A percentile compares a stretch with the other conserved stretches of the same genome.
Conservation (phyloP, 2,329 filamentous ascomycete species). For the Hirsutella minnesotensis region DNA sequence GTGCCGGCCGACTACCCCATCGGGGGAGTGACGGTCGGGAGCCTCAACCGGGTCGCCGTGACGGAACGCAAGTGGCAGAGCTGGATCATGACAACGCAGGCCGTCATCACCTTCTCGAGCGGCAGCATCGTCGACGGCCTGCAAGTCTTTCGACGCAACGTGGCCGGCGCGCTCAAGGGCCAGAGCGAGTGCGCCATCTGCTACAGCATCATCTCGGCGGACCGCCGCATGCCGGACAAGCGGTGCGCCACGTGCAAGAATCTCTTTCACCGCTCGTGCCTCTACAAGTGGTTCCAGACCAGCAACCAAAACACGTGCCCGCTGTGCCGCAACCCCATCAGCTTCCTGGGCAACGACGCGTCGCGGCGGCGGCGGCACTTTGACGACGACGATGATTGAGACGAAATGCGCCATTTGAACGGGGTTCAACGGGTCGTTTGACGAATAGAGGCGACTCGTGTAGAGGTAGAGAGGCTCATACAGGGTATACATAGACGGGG, state of each 20-base stretch:
- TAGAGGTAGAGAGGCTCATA: too few species aligned
- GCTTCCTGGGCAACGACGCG: constrained; percentile 35
- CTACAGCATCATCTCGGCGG: constrained; percentile 83
- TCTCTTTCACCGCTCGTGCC: constrained; percentile 75
- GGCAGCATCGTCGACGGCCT: constrained; percentile 82
- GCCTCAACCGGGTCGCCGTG: constrained; percentile 74
- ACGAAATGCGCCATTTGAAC: too few species aligned
- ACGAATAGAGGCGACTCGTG: too few species aligned
- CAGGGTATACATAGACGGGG: too few species aligned
- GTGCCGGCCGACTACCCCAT: constrained; percentile 77
- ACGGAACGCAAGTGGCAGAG: constrained; percentile 85
- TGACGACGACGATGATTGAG: too few species aligned
- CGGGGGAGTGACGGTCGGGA: constrained; percentile 61
- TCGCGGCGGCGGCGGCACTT: constrained; percentile 23
- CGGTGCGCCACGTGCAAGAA: constrained; percentile 87
- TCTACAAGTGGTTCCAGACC: constrained; percentile 95
- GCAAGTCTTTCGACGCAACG: constrained; percentile 73
- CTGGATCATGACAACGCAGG: constrained; percentile 81
- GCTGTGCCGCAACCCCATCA: constrained; percentile 81
- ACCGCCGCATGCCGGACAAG: constrained; percentile 87
- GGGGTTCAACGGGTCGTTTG: too few species aligned
- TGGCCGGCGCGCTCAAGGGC: constrained; percentile 78
- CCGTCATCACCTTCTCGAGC: constrained; percentile 87
- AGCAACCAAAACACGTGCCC: constrained; percentile 89
- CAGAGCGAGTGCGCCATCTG: constrained; percentile 95